These are phyloP conservation scores for Nicotiana obtusifolia DNA, from an alignment of 257 asterid genomes.

Conservation along the genomic window DNA sequence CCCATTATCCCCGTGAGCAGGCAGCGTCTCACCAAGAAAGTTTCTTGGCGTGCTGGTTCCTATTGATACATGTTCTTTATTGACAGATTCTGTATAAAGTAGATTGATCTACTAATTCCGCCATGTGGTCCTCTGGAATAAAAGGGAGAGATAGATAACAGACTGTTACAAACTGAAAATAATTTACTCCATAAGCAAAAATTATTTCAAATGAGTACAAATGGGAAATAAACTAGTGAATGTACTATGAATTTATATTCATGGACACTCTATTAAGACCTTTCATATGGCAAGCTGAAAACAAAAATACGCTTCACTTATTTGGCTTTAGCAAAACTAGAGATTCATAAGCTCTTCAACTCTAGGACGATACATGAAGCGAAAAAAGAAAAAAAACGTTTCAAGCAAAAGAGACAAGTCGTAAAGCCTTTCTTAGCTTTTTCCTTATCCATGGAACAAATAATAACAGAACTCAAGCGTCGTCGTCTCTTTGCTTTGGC, in stretches of 20 bases:
- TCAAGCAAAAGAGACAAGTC: background rate
- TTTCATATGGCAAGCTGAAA: background rate
- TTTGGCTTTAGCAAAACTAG: too few species aligned
- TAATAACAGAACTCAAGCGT: background rate
- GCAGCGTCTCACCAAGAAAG: background rate
- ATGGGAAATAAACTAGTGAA: conserved; percentile 12
- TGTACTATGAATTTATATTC: background rate
- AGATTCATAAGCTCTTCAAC: too few species aligned
- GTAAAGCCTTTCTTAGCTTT: background rate
- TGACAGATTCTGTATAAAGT: conserved; percentile 6
- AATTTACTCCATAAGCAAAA: background rate
- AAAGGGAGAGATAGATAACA: conserved; percentile 8
- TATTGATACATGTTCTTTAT: conserved; percentile 2
- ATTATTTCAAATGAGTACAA: background rate
- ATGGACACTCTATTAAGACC: background rate
- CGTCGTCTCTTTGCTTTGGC: background rate
- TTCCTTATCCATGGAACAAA: background rate
- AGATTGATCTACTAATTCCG: background rate
- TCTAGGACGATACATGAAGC: background rate
- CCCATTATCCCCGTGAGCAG: background rate
- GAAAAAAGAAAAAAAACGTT: background rate
- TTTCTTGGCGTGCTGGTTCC: background rate
- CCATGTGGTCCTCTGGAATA: background rate
- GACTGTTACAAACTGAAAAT: conserved; percentile 5
- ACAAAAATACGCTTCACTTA: too few species aligned